Evolutionary conservation across 164 flowering plant genomes (phyloP), one percentile per base, ranked within the genome.

Genomic region (Amborella trichopoda): DNA sequence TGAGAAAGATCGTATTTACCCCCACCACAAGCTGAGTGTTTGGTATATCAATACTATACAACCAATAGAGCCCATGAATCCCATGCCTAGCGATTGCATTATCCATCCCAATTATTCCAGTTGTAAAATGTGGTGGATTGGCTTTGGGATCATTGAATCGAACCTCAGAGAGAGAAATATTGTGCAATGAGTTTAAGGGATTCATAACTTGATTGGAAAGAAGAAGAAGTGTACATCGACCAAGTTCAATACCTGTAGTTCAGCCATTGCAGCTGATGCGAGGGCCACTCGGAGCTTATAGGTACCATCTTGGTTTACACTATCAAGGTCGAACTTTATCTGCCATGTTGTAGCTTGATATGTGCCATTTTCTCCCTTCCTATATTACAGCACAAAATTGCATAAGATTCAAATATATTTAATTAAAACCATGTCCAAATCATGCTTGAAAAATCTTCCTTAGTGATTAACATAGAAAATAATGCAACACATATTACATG

Each of bases 21-120:
- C 81, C 87, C 28, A 51, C 54, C 4, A 53, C 48, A 9, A 84
- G 73, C 54, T 16, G 23, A 10, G 49, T 18, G 0, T 74, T 63
- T 0, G 51, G 59, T 0, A 84, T 56, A 5, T 69, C 70, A 0
- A 77, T 53, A 30, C 28, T 70, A 54, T 40, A 79, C 1, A 81
- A 55, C 72, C 84, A 61, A 51, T 79, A 75, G 11, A 84, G 52
- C 2, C 94, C 94, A 55, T 84, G 94, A 26, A 77, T 78, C n/a
- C 94, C 87, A 61, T 78, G 94, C 24, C 94, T 67, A 2, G 81
- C 76, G 3, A 81, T 76, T 0, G 87, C 17, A 45, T 84, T 84
- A 64, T 84, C 90, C 25, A 60, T 64, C 14, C 94, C 94, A 17
- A 84, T 69, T 16, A 54, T 19, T 16, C 80, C 86, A 5, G 63